These are phyloP conservation scores for Leishmania tarentolae DNA, from an alignment of 208 protist genomes.

Conservation along the genomic window DNA sequence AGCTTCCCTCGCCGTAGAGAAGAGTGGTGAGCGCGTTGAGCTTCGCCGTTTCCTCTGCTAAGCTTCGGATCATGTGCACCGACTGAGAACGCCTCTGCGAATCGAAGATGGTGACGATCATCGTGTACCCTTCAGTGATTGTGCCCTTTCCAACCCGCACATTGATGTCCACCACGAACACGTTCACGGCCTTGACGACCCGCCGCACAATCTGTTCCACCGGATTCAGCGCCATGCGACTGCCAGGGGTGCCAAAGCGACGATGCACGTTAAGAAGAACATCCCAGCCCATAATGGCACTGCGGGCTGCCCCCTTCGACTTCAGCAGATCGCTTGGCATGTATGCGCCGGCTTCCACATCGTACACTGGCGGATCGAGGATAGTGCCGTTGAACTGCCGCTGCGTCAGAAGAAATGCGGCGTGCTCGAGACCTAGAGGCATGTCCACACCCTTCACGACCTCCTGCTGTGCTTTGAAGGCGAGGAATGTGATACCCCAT, in stretches of 20 bases:
- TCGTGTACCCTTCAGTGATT: conserved; percentile 88
- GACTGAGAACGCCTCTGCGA: conserved; percentile 79
- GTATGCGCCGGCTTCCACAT: conserved; percentile 51
- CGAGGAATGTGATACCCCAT: conserved; percentile 84
- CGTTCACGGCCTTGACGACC: conserved; percentile 89
- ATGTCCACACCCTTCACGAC: conserved; percentile 77
- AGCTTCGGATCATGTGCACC: conserved; percentile 88
- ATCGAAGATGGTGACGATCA: conserved; percentile 92
- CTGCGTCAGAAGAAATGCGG: conserved; percentile 66
- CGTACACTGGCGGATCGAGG: conserved; percentile 58
- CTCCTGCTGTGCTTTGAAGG: conserved; percentile 82
- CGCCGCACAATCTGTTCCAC: conserved; percentile 89
- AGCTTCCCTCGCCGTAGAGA: conserved; percentile 89
- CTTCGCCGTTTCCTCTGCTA: conserved; percentile 84
- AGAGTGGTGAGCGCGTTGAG: conserved; percentile 84
- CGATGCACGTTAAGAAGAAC: conserved; percentile 86
- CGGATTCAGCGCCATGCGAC: conserved; percentile 80
- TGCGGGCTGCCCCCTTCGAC: conserved; percentile 40
- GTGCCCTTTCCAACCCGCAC: conserved; percentile 87
- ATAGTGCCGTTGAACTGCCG: conserved; percentile 48
- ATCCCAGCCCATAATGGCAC: conserved; percentile 71
- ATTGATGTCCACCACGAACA: conserved; percentile 91
- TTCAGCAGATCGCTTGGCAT: conserved; percentile 26
- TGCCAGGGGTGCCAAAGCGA: conserved; percentile 86
- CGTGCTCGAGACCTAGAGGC: conserved; percentile 79